Conservation (phyloP, 805 yeast genomes). For the Candida vaughaniae region DNA sequence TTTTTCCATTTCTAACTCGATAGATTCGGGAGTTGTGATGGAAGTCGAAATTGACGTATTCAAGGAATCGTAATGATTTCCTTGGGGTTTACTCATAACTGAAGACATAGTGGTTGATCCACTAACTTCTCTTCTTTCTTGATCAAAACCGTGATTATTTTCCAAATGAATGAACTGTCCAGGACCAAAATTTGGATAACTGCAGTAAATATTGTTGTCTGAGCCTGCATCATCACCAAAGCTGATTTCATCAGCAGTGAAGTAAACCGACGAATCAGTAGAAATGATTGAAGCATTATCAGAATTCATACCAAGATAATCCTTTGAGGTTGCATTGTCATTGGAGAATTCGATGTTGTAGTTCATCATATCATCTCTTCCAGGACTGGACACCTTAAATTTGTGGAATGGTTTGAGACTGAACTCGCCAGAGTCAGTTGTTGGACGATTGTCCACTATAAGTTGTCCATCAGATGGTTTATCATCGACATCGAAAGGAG, state of each 20-base stretch:
- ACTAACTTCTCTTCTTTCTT: constrained; percentile 12
- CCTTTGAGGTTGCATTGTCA: background rate
- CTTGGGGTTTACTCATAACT: constrained; percentile 18
- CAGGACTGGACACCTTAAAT: constrained; percentile 6
- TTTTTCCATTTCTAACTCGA: constrained; percentile 10
- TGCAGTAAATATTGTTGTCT: background rate
- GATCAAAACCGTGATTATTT: background rate
- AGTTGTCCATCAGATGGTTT: background rate
- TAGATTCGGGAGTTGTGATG: constrained; percentile 18
- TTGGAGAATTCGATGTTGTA: background rate
- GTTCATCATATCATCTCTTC: background rate
- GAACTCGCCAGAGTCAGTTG: constrained; percentile 5
- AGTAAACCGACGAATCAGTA: constrained; percentile 8
- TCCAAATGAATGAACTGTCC: background rate
- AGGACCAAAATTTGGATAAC: background rate
- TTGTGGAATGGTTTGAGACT: constrained; percentile 14
- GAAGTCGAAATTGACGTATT: constrained; percentile 11
- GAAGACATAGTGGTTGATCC: constrained; percentile 19
- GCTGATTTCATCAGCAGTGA: constrained; percentile 9
- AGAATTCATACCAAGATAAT: background rate
- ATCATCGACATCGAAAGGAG: constrained; percentile 13
- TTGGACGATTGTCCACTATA: background rate
- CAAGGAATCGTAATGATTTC: constrained; percentile 9
- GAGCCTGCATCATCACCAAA: background rate
- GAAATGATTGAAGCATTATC: constrained; percentile 1